Evolutionary conservation across 2,329 filamentous ascomycete genomes (phyloP).

Genomic region (Calonectria ilicicola): DNA sequence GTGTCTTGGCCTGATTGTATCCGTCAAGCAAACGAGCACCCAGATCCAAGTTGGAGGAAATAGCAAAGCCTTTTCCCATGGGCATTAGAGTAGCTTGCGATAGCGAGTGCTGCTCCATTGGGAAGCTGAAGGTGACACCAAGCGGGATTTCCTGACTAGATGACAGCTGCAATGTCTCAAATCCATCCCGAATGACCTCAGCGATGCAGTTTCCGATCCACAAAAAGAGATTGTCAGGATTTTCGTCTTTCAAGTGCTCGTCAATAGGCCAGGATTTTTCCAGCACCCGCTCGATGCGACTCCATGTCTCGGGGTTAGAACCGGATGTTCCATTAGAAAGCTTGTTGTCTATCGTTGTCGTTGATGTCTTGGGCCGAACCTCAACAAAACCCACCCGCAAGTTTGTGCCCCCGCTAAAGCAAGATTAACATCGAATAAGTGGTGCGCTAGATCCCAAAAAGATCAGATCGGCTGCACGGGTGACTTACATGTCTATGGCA

Average conservation of each 20-base stretch:
- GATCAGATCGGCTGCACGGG: not conserved
- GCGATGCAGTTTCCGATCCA: conserved; percentile 87
- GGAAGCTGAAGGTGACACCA: conserved; percentile 79
- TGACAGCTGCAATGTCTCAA: conserved; percentile 55
- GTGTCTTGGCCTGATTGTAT: conserved; percentile 63
- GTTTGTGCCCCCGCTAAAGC: conserved; percentile 73
- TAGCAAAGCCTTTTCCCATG: conserved; percentile 79
- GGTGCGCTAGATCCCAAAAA: not conserved
- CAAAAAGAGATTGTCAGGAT: conserved; percentile 80
- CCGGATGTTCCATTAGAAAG: conserved; percentile 21
- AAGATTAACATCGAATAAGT: conserved; percentile 3
- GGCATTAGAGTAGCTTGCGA: conserved; percentile 73
- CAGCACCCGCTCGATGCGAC: conserved; percentile 67
- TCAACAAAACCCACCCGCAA: conserved; percentile 77
- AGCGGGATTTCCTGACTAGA: conserved; percentile 65
- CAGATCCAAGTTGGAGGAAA: conserved; percentile 70
- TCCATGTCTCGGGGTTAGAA: conserved; percentile 31
- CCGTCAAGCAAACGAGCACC: conserved; percentile 69
- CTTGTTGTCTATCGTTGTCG: conserved; percentile 19
- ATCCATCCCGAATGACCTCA: conserved; percentile 74
- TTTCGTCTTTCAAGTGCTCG: conserved; percentile 78
- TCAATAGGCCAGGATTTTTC: conserved; percentile 82
- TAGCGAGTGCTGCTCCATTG: conserved; percentile 73
- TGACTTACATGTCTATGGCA: conserved; percentile 74
- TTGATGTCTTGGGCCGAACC: conserved; percentile 56